phyloP scores from a whole-genome alignment of 2,329 filamentous ascomycete genomes.

The Neofusicoccum cordaticola region DNA sequence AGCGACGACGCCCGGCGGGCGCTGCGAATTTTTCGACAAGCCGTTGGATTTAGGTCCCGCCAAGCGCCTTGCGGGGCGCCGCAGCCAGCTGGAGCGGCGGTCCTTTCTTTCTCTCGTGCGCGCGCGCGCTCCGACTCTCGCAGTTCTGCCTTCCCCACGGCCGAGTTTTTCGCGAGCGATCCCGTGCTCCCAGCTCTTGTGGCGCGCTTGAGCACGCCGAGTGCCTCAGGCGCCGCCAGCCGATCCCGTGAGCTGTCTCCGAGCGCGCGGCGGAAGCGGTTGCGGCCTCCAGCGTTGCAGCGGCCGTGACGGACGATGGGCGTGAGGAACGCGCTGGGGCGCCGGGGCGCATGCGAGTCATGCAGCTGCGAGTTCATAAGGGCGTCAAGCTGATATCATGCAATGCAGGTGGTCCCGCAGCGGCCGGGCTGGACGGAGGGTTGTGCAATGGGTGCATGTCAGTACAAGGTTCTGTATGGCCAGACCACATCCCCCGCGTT shows the following conservation, averaged over 20 bases:
- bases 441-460: constrained; percentile 6
- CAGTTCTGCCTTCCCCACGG: background rate
- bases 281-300: background rate
- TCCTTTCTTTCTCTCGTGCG: background rate
- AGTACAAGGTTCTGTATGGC: background rate
- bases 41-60: background rate
- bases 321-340: background rate
- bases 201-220: background rate
- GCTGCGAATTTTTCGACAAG: background rate
- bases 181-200: background rate
- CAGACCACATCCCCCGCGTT: constrained; percentile 13
- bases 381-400: constrained; percentile 17
- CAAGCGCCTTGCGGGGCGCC: background rate
- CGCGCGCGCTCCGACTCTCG: constrained; percentile 9
- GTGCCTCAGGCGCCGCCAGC: background rate
- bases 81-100: background rate
- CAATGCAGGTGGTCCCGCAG: constrained; percentile 4
- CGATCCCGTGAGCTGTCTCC: background rate
- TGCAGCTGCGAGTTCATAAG: background rate
- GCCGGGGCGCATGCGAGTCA: constrained; percentile 1
- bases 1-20: background rate
- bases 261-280: background rate
- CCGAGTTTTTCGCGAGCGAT: constrained; percentile 15
- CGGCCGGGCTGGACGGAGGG: background rate
- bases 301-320: background rate